Base-by-base conservation (phyloP, 768 basidiomycete genomes). In the Pisolithus microcarpus region DNA sequence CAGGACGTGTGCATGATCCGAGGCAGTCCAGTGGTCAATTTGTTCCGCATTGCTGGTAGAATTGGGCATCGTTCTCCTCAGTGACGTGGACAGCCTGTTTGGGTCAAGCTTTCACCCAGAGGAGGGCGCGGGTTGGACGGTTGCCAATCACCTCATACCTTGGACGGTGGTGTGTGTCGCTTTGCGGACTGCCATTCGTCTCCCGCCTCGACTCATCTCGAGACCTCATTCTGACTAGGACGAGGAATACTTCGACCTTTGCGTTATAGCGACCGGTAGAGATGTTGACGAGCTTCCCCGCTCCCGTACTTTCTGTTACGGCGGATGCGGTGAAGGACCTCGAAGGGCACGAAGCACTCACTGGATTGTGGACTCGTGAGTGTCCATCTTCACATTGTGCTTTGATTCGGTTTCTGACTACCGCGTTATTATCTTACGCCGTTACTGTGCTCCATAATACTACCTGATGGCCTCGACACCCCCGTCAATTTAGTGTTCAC, bases 261-360 rank as follows among this genome's bases (percentile, higher is more conserved):
- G 61, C 56, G 28, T 46, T 18, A 6, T 24, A 24, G 23, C 23
- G 23, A 24, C 23, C 26, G 26, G 26, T 26, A 26, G 26, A 4
- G 34, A 82, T 82, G 81, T 61, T 77, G 48, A 54, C 70, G 49
- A 60, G 70, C 26, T 78, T 86, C 24, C 75, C 84, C n/a, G 67
- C 71, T 7, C 85, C 85, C 31, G 77, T 89, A 36, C 79, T 90
- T 48, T 73, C 80, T 28, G 72, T 90, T 56, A 74, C 81, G 7
- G 71, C 76, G n/a, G 86, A 86, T 53, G 84, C 75, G 18, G 75
- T 90, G 53, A 75, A 73, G 58, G 80, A 84, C 55, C 75, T 88
- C 54, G 78, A 88, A 58, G 81, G 84, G 46, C 71, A 76, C 38
- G 83, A 87, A 46, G 82, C 84, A 26, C 71, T 88, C 45, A 77